These are phyloP conservation scores for Schizophyllum amplum DNA, from an alignment of 1,284 basidiomycete genomes.

Conservation along the genomic window DNA sequence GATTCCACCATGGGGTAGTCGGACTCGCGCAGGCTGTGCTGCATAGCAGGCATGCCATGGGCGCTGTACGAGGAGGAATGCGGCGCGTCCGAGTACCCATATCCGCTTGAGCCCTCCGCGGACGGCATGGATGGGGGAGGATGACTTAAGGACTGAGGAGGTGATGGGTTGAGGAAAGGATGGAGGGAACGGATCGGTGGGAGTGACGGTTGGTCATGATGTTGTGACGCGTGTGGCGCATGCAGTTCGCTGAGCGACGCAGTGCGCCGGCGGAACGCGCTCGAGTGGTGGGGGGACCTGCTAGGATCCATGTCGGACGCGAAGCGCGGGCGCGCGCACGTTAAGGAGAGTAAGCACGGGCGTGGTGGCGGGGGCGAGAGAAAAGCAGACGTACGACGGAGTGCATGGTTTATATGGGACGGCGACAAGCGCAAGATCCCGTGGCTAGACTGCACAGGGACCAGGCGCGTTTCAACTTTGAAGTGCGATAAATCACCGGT, in stretches of 20 bases:
- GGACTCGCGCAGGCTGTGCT: neutral
- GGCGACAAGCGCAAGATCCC: neutral
- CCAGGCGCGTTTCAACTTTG: neutral
- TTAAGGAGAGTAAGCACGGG: neutral
- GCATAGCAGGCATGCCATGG: neutral
- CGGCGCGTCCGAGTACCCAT: neutral
- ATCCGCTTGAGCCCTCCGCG: neutral
- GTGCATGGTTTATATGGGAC: neutral
- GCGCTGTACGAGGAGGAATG: neutral
- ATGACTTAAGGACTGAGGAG: neutral
- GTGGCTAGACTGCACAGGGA: neutral
- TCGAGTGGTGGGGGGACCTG: neutral
- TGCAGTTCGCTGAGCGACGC: neutral
- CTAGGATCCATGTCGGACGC: neutral
- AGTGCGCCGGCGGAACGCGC: neutral
- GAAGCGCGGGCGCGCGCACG: neutral
- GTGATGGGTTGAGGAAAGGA: neutral
- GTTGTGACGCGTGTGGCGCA: neutral
- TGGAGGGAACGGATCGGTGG: neutral
- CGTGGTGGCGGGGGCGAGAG: neutral
- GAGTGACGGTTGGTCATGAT: neutral
- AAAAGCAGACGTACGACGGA: neutral
- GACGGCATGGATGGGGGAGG: neutral
- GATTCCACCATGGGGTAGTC: neutral
- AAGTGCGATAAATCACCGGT: neutral